phyloP scores from a whole-genome alignment of 495 filamentous ascomycete species.

The Xylaria scruposa region DNA sequence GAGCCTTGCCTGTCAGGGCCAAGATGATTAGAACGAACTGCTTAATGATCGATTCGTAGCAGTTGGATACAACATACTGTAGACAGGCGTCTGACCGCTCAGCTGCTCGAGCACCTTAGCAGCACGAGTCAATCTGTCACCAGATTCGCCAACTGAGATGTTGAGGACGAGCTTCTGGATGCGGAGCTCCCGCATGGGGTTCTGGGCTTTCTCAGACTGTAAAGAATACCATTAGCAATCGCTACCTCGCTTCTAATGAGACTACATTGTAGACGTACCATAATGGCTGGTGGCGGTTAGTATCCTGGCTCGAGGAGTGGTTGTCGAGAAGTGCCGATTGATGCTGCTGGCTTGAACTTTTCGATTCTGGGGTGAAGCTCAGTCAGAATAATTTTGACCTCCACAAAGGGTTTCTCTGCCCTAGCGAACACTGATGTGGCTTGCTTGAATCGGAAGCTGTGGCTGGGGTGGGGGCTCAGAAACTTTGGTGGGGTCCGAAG shows the following conservation, averaged over 20 bases:
- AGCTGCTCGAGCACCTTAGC: slow-evolving; percentile 99
- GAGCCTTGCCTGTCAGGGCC: slow-evolving; percentile 81
- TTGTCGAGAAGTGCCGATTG: slow-evolving; percentile 27
- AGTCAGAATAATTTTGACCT: slow-evolving; percentile 34
- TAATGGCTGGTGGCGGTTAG: slow-evolving; percentile 44
- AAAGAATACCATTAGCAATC: slow-evolving; percentile 30
- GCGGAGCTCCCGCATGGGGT: slow-evolving; percentile 99
- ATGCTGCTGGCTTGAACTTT: slow-evolving; percentile 23
- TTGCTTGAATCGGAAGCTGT: slow-evolving; percentile 13
- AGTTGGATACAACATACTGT: slow-evolving; percentile 65
- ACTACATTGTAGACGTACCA: slow-evolving; percentile 32
- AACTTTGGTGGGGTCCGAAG: slow-evolving; percentile 33
- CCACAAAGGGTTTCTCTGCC: slow-evolving; percentile 41
- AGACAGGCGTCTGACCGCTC: slow-evolving; percentile 98
- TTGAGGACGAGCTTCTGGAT: slow-evolving; percentile 99
- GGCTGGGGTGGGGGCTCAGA: slow-evolving; percentile 28
- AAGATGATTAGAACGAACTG: slow-evolving; percentile 27
- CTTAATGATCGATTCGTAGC: slow-evolving; percentile 35
- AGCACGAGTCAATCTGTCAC: slow-evolving; percentile 99
- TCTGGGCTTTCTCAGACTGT: slow-evolving; percentile 76
- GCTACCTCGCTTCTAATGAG: background rate
- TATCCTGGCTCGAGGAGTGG: slow-evolving; percentile 28
- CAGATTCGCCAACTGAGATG: slow-evolving; percentile 99
- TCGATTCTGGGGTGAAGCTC: background rate
- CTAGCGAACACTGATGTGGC: slow-evolving; percentile 35